Base-by-base conservation (phyloP, 2,329 filamentous ascomycete genomes). In the Chrysoporthe puriensis region DNA sequence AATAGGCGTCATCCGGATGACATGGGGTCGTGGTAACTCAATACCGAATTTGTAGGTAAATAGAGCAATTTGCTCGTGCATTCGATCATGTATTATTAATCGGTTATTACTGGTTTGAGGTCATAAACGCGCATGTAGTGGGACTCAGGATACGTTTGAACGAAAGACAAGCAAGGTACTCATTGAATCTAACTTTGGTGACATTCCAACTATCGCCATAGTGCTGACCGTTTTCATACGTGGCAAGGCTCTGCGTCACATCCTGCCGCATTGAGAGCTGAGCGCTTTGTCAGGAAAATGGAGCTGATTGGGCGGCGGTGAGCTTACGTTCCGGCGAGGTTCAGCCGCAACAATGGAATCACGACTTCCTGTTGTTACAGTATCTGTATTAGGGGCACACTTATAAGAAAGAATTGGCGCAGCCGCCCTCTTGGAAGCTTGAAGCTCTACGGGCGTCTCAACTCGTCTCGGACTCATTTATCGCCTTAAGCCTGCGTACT, bases 271-370 rank as follows among this genome's bases (percentile, higher is more conserved):
- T 11, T 52, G 9, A 52, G 48, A 16, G 21, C 21, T 26, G 26
- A 26, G 26, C 2, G 26, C 26, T 26, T 32, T 32, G 21, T 32
- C 11, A 11, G 48, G 13, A 54, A 34, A 32, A 11, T 34, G 21
- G 50, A 54, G 48, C 11, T 52, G 4, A 11, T 14, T 52, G 21
- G 9, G 48, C 21, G 21, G 13, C 13, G 21, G 1, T 11, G 26
- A 13, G 21, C 48, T 21, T 4, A 32, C 11, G 4, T 14, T 32
- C 14, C 7, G 21, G 26, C 26, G 16, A 54, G 26, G 50, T 26
- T 16, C n/a, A 54, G 50, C 50, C 50, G 50, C 26, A 34, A 54
- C 26, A 13, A 54, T 54, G 50, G 50, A 54, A 54, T 54, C 50
- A 54, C 14, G 11, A 32, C 18, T 21, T 40, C 36, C 36, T 9